Evolutionary conservation across 257 asterid species (phyloP).

Genomic region (Solanum megistacrolobum): DNA sequence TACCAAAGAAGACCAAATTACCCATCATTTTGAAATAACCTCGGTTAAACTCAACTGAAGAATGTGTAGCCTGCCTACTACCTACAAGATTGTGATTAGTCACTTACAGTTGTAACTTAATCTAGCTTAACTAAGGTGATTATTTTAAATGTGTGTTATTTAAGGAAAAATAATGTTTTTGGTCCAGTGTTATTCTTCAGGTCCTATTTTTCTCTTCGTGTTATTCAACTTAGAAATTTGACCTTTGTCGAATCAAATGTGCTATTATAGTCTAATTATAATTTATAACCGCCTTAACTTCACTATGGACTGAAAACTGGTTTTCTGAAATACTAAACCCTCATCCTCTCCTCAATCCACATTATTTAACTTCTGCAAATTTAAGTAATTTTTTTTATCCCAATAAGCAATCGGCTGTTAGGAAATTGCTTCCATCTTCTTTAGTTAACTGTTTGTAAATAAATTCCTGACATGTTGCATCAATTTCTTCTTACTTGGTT

Average conservation of each 20-base stretch:
- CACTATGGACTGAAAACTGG: not conserved
- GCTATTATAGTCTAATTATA: not conserved
- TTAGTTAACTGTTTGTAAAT: not conserved
- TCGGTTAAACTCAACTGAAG: not conserved
- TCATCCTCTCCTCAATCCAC: not conserved
- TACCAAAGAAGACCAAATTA: not conserved
- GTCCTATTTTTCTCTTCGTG: not conserved
- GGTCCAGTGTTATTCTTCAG: not conserved
- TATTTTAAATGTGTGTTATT: not conserved
- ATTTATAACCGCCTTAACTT: not conserved
- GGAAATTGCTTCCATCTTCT: not conserved
- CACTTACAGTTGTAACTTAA: not conserved
- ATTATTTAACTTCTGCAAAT: not conserved
- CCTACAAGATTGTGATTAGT: not conserved
- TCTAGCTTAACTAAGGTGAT: not conserved
- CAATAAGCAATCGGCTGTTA: not conserved
- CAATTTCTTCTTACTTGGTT: not conserved
- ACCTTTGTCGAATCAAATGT: not conserved
- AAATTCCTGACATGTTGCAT: not conserved
- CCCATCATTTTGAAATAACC: not conserved
- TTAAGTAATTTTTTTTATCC: not conserved
- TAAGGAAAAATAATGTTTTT: not conserved
- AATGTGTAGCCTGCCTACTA: not conserved
- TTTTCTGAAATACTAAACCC: not conserved
- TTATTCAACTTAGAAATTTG: not conserved